phyloP scores from a whole-genome alignment of 1,284 basidiomycete genomes.

The Trametes versicolor region DNA sequence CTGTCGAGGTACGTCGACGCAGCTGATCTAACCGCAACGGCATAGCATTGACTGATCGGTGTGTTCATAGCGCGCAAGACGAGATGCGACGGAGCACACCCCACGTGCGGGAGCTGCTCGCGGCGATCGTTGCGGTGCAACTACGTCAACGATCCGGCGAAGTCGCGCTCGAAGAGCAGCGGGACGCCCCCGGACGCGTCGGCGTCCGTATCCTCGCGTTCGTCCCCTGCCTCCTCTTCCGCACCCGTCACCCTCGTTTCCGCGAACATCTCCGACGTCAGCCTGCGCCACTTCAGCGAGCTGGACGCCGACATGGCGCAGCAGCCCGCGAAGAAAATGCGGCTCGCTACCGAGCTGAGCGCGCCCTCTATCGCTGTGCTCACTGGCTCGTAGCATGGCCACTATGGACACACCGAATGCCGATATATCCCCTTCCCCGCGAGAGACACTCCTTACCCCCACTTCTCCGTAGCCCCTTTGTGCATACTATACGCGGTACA shows the following conservation, averaged over 20 bases:
- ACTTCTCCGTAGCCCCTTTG: conserved; percentile 33
- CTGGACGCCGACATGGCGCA: conserved; percentile 43
- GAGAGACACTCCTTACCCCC: conserved; percentile 31
- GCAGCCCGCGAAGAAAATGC: conserved; percentile 61
- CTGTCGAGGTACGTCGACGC: conserved; percentile 70
- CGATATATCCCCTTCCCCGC: not conserved
- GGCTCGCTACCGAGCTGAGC: conserved; percentile 48
- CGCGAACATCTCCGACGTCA: conserved; percentile 17
- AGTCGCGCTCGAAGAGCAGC: conserved; percentile 34
- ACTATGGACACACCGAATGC: not conserved
- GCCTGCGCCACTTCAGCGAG: conserved; percentile 43
- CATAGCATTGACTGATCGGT: conserved; percentile 22
- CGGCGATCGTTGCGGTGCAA: conserved; percentile 77
- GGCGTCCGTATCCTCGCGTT: conserved; percentile 37
- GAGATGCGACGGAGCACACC: conserved; percentile 83
- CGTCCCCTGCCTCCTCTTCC: conserved; percentile 57
- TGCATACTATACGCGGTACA: conserved; percentile 11
- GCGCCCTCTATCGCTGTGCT: conserved; percentile 37
- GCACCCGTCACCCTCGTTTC: conserved; percentile 53
- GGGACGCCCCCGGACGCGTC: conserved; percentile 37
- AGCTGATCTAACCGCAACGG: conserved; percentile 16
- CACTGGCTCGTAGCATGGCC: conserved; percentile 28
- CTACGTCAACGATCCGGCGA: conserved; percentile 72
- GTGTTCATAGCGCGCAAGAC: conserved; percentile 75
- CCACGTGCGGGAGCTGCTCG: conserved; percentile 80